These are phyloP conservation scores for Pichia scutulata DNA, from an alignment of 805 yeast genomes.

Conservation along the genomic window DNA sequence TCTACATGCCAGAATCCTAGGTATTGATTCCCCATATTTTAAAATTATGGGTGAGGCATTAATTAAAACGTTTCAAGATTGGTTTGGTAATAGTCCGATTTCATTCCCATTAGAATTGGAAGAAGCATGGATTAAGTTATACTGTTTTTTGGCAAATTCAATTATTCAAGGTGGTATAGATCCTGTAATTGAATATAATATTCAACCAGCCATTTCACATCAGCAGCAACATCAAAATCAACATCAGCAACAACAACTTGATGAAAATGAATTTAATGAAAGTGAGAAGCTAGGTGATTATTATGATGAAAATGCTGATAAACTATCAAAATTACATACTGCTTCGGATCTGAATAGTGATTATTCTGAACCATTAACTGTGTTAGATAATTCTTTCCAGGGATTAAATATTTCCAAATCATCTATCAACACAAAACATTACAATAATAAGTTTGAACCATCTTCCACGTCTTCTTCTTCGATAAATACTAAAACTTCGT, in stretches of 20 bases:
- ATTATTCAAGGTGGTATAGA: constrained; percentile 55
- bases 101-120: constrained; percentile 54
- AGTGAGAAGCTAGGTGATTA: background rate
- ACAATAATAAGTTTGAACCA: background rate
- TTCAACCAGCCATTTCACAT: constrained; percentile 1
- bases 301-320: constrained; percentile 3
- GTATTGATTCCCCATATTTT: constrained; percentile 61
- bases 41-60: constrained; percentile 70
- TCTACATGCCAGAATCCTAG: constrained; percentile 66
- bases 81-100: constrained; percentile 34
- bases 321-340: background rate
- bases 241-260: background rate
- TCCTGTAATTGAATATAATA: constrained; percentile 31
- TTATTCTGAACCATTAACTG: background rate
- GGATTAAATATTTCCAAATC: background rate
- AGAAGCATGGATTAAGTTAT: constrained; percentile 63
- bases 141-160: constrained; percentile 60
- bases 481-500: background rate
- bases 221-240: background rate
- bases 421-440: background rate
- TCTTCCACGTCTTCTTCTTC: background rate
- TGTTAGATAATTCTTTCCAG: background rate
- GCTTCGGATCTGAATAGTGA: background rate
- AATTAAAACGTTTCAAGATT: constrained; percentile 57
- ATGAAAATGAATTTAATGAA: background rate